Conservation (phyloP, 441 rosid genomes). For the Euphorbia neoarborescens region DNA sequence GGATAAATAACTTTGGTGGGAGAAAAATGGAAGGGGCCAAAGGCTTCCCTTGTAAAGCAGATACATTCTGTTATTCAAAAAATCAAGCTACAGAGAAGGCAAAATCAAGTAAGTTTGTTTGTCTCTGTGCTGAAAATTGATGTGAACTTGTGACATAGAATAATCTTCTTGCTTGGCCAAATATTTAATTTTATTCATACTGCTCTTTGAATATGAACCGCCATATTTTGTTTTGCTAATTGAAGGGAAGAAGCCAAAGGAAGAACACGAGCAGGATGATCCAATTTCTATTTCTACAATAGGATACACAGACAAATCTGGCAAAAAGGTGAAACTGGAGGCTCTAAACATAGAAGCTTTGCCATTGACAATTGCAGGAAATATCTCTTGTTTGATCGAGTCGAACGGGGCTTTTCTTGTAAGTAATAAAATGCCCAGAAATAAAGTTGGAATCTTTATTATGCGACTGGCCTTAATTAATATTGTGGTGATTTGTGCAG, state of each 20-base stretch:
- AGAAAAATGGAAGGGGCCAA: background rate
- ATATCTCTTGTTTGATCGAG: background rate
- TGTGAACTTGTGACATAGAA: background rate
- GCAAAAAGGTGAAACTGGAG: background rate
- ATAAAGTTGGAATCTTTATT: background rate
- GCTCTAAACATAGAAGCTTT: background rate
- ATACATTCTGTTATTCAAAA: background rate
- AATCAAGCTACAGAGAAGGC: background rate
- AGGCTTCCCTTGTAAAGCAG: background rate
- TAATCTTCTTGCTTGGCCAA: background rate
- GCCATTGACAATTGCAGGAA: background rate
- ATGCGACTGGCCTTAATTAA: background rate
- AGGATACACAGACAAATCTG: background rate
- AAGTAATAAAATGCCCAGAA: background rate
- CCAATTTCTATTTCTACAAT: background rate
- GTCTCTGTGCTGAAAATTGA: background rate
- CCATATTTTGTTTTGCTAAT: background rate
- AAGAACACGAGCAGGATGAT: background rate
- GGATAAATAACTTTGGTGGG: background rate
- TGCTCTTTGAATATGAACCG: background rate
- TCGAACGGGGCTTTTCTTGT: conserved; percentile 11
- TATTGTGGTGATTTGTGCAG: background rate
- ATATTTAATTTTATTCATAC: background rate
- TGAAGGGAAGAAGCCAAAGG: background rate
- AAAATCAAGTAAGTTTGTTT: conserved; percentile 6